Percentiles rank a stretch among this genome's conserved stretches.
These are phyloP conservation scores for Aspergillus ochraceoroseus DNA, from an alignment of 2,329 filamentous ascomycete genomes.

Conservation along the genomic window DNA sequence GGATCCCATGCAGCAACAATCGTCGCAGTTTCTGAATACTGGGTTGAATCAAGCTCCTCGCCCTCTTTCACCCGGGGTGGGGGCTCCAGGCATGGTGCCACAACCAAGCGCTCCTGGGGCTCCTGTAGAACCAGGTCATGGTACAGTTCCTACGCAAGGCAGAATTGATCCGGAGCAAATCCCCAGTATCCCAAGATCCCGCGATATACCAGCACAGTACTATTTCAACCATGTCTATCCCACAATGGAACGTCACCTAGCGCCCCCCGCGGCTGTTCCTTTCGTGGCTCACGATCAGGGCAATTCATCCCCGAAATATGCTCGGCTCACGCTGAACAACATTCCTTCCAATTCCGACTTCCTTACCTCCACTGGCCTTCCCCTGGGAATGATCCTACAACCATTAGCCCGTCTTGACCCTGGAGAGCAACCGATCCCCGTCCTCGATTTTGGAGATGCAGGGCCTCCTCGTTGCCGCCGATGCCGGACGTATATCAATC, in stretches of 20 bases:
- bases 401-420: conserved; percentile 77
- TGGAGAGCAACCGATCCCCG: conserved; percentile 80
- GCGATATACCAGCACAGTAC: conserved; percentile 75
- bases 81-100: conserved; percentile 24
- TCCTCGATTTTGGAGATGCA: conserved; percentile 87
- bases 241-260: conserved; percentile 89
- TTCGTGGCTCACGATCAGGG: conserved; percentile 95
- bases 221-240: conserved; percentile 87
- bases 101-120: conserved; percentile 45
- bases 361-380: conserved; percentile 71
- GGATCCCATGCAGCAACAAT: conserved; percentile 47
- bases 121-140: conserved; percentile 47
- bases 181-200: conserved; percentile 79
- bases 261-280: conserved; percentile 79
- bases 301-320: conserved; percentile 91
- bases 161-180: conserved; percentile 87
- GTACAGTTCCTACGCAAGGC: conserved; percentile 61
- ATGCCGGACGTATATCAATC: conserved; percentile 96
- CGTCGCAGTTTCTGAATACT: conserved; percentile 58
- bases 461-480: conserved; percentile 88
- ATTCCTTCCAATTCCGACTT: conserved; percentile 80
- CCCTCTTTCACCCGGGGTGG: conserved; percentile 27
- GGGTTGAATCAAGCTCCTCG: conserved; percentile 41
- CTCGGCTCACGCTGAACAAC: conserved; percentile 85
- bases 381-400: conserved; percentile 82